Base-by-base conservation (phyloP, 768 basidiomycete genomes). In the Butyriboletus loyo region DNA sequence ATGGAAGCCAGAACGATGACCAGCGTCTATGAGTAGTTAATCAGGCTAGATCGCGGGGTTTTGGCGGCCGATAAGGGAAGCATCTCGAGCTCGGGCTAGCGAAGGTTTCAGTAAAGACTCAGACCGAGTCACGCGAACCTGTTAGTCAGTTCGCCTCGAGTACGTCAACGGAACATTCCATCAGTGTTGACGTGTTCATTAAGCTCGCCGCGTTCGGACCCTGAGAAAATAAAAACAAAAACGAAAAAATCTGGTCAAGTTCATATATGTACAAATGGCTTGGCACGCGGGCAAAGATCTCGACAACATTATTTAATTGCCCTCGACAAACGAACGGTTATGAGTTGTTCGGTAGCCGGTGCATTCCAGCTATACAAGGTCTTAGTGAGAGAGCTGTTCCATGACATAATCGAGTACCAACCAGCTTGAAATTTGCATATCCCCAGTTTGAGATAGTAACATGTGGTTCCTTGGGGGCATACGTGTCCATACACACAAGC, bases 351-450 rank as follows among this genome's bases (percentile, higher is more conserved):
- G 52, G 54, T 24, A 46, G 47, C 44, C 63, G 66, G 59, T 78
- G 75, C 77, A 77, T 77, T 34, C 73, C 73, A 46, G 55, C 76
- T 77, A 55, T 39, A 39, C 19, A 46, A 46, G 54, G 57, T 45
- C 15, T 59, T n/a, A n/a, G n/a, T n/a, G 8, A 66, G 55, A 37
- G 28, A 7, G 35, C 5, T 46, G 42, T 45, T 43, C 17, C 14
- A 36, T 56, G 19, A 55, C 48, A 56, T 49, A 49, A 58, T 32
- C 40, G 30, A 57, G 53, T 41, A 73, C 73, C 54, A 55, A 86
- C 85, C 73, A 66, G 80, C 84, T 56, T 72, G 65, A 66, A 86
- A 87, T 65, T 81, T 85, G 66, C 85, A 86, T 50, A 70, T 78
- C 19, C 79, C 79, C 42, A 76, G 71, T 72, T 80, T 82, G 57